A percentile compares a stretch with the other conserved stretches of the same genome.
Evolutionary conservation across 208 protist genomes (phyloP).

Genomic region (Leishmania guyanensis): DNA sequence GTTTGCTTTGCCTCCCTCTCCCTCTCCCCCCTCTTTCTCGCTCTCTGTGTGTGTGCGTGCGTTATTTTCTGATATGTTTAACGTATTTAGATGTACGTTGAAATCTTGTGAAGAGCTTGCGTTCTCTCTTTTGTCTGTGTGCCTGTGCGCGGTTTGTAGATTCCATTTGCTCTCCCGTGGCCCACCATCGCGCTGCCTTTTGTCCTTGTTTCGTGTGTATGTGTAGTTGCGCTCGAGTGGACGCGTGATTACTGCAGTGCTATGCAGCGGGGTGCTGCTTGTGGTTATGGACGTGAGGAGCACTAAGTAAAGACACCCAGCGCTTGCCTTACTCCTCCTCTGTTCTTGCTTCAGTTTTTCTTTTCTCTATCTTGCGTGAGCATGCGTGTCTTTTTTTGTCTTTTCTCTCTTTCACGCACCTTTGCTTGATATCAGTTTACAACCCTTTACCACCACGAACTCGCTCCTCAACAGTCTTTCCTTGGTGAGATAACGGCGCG

Average conservation of each 20-base stretch:
- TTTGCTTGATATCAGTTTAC: not conserved
- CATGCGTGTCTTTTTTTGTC: not conserved
- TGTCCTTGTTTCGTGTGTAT: not conserved
- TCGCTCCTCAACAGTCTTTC: not conserved
- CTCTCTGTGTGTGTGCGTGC: not conserved
- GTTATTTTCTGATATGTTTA: not conserved
- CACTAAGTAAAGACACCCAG: not conserved
- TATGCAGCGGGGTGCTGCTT: not conserved
- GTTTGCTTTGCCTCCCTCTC: not conserved
- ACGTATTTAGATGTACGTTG: not conserved
- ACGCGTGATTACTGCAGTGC: not conserved
- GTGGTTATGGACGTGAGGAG: not conserved
- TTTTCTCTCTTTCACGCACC: slow-evolving; percentile 1
- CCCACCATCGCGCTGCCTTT: not conserved
- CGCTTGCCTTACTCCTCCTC: not conserved
- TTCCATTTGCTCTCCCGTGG: not conserved
- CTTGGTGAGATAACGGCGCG: not conserved
- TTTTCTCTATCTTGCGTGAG: not conserved
- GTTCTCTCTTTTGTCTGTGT: not conserved
- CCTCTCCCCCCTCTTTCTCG: no score
- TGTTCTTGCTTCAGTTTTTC: not conserved
- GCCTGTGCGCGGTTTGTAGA: not conserved
- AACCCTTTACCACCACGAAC: not conserved
- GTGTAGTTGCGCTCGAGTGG: not conserved
- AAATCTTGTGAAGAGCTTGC: not conserved